A percentile compares a stretch with the other conserved stretches of the same genome.
phyloP scores from a whole-genome alignment of 805 yeast species.

The Candida endomychidarum region DNA sequence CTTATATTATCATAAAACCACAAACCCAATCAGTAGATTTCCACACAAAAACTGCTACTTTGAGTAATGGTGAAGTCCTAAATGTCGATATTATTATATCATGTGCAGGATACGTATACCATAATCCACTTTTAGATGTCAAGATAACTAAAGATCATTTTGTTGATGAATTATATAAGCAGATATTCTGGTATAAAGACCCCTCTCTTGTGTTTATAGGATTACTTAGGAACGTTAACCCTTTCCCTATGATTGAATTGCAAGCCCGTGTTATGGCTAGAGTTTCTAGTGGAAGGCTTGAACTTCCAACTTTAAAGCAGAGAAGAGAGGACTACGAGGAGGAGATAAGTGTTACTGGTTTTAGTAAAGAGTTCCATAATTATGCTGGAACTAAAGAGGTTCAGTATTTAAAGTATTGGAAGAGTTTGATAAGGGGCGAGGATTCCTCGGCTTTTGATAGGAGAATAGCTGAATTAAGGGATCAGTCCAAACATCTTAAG shows the following conservation, averaged over 20 bases:
- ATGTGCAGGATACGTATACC: slow-evolving; percentile 41
- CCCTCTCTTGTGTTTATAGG: slow-evolving; percentile 45
- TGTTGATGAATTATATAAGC: slow-evolving; percentile 37
- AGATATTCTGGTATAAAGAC: slow-evolving; percentile 46
- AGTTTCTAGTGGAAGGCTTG: slow-evolving; percentile 41
- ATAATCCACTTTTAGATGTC: slow-evolving; percentile 31
- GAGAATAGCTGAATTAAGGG: slow-evolving; percentile 6
- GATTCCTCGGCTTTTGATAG: slow-evolving; percentile 14
- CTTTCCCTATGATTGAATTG: slow-evolving; percentile 50
- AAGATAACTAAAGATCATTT: slow-evolving; percentile 15
- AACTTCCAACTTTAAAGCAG: slow-evolving; percentile 37
- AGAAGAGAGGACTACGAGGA: slow-evolving; percentile 33
- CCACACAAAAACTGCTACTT: slow-evolving; percentile 17
- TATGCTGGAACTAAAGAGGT: slow-evolving; percentile 58
- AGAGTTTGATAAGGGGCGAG: slow-evolving; percentile 9
- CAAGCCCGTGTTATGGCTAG: slow-evolving; percentile 47
- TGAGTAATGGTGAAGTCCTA: neutral
- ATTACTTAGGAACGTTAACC: slow-evolving; percentile 46
- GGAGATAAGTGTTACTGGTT: slow-evolving; percentile 28
- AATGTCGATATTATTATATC: slow-evolving; percentile 30
- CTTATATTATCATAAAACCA: slow-evolving; percentile 10
- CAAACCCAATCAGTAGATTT: slow-evolving; percentile 31
- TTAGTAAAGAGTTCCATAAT: slow-evolving; percentile 29
- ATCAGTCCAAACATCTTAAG: slow-evolving; percentile 6
- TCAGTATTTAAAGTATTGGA: slow-evolving; percentile 35